Percentiles rank a stretch among this genome's conserved stretches.
Evolutionary conservation across 1,284 basidiomycete genomes (phyloP).

Genomic region (Quambalaria eucalypti): DNA sequence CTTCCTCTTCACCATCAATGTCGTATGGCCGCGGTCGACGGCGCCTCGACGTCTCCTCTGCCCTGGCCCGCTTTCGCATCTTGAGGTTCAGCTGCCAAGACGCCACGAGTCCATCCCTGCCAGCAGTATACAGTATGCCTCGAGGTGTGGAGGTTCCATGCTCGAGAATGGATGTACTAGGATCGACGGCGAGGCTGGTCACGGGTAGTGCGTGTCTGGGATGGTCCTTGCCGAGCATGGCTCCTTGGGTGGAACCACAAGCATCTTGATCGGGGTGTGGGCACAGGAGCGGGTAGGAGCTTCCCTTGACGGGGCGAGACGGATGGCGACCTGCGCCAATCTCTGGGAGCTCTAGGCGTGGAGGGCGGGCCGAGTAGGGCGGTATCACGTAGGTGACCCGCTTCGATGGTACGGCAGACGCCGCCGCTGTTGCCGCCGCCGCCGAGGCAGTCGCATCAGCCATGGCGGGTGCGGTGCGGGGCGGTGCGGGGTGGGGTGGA

Average conservation of each 20-base stretch:
- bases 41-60: background rate
- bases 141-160: conserved; percentile 53
- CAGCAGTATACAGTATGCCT: conserved; percentile 87
- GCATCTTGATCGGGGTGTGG: background rate
- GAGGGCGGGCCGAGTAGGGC: background rate
- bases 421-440: background rate
- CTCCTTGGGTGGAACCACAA: background rate
- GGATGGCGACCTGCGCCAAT: background rate
- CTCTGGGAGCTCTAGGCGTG: background rate
- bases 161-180: conserved; percentile 22
- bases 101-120: conserved; percentile 80
- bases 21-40: conserved; percentile 6
- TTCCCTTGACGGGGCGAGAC: background rate
- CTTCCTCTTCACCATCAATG: background rate
- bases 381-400: conserved; percentile 1
- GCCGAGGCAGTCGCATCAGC: conserved; percentile 1
- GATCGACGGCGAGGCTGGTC: conserved; percentile 36
- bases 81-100: conserved; percentile 79
- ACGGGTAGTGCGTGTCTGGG: conserved; percentile 39
- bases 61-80: conserved; percentile 49
- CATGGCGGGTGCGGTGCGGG: too few species aligned
- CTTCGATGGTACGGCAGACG: background rate
- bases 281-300: background rate
- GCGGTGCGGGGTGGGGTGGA: too few species aligned
- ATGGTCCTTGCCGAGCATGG: conserved; percentile 5